phyloP scores from a whole-genome alignment of 208 protist genomes.

The Trypanosoma lewisi region DNA sequence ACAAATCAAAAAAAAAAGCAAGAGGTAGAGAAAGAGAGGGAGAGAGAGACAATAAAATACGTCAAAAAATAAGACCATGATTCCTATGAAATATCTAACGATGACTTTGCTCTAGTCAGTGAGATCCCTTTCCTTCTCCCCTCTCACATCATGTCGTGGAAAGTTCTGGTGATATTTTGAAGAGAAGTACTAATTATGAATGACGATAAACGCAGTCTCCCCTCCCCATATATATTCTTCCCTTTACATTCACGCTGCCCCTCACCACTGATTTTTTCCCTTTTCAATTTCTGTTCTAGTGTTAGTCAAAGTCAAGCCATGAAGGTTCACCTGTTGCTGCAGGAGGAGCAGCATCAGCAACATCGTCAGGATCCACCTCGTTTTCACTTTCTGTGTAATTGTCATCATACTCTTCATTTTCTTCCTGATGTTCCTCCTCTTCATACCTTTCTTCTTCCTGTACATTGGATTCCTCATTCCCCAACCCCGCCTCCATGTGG shows the following conservation, averaged over 20 bases:
- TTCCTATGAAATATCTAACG: background rate
- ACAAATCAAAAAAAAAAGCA: background rate
- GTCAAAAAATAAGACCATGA: background rate
- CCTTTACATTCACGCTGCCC: background rate
- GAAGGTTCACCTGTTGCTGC: slow-evolving; percentile 4
- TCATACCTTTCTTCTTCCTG: too few species aligned
- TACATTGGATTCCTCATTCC: background rate
- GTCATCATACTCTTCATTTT: background rate
- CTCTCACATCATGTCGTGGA: background rate
- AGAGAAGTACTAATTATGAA: too few species aligned
- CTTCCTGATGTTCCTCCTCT: too few species aligned
- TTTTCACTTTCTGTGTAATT: background rate
- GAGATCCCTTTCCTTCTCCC: background rate
- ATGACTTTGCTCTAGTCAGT: background rate
- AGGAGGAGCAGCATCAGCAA: slow-evolving; percentile 7
- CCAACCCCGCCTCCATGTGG: background rate
- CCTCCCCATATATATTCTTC: background rate
- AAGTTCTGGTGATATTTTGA: too few species aligned
- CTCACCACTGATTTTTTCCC: background rate
- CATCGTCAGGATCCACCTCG: background rate
- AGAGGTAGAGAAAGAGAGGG: background rate
- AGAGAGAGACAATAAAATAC: background rate
- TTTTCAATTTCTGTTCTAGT: background rate
- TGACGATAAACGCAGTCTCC: too few species aligned
- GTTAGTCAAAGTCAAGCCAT: slow-evolving; percentile 23